Conservation (phyloP, 768 basidiomycete genomes). For the Hygrophoropsis aurantiaca region DNA sequence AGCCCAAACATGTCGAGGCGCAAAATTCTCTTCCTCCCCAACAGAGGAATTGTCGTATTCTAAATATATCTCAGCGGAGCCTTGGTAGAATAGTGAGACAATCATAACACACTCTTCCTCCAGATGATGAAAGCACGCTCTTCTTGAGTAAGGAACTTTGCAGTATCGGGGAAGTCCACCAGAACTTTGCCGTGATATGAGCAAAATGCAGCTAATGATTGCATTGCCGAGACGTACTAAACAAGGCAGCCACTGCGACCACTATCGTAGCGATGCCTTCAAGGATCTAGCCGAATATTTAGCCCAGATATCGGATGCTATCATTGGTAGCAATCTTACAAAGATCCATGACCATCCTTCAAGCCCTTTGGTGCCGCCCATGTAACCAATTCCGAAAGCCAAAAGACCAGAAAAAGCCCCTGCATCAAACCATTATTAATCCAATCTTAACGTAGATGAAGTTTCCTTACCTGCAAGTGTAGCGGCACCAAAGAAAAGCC, state of each 20-base stretch:
- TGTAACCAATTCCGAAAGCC: slow-evolving; percentile 51
- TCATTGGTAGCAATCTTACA: slow-evolving; percentile 30
- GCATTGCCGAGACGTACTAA: slow-evolving; percentile 32
- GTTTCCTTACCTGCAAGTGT: slow-evolving; percentile 54
- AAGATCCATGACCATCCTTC: slow-evolving; percentile 65
- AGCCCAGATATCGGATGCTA: background rate
- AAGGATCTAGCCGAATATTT: slow-evolving; percentile 41
- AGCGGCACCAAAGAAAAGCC: slow-evolving; percentile 65
- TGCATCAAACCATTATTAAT: background rate
- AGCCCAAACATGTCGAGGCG: slow-evolving; percentile 49
- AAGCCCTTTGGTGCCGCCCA: slow-evolving; percentile 44
- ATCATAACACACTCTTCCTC: slow-evolving; percentile 47
- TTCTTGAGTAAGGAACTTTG: slow-evolving; percentile 59
- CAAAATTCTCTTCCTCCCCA: slow-evolving; percentile 62
- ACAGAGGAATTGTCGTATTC: slow-evolving; percentile 58
- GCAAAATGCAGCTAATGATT: too few species aligned
- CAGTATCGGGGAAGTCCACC: slow-evolving; percentile 61
- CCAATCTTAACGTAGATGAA: background rate
- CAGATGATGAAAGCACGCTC: slow-evolving; percentile 55
- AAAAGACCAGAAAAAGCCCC: slow-evolving; percentile 54
- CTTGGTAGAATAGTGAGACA: background rate
- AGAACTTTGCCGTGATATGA: slow-evolving; percentile 44
- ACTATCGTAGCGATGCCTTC: slow-evolving; percentile 62
- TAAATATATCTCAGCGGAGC: slow-evolving; percentile 11
- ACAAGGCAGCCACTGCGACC: slow-evolving; percentile 51